Conservation (phyloP, 495 filamentous ascomycete genomes). For the Daldinia concentrica region DNA sequence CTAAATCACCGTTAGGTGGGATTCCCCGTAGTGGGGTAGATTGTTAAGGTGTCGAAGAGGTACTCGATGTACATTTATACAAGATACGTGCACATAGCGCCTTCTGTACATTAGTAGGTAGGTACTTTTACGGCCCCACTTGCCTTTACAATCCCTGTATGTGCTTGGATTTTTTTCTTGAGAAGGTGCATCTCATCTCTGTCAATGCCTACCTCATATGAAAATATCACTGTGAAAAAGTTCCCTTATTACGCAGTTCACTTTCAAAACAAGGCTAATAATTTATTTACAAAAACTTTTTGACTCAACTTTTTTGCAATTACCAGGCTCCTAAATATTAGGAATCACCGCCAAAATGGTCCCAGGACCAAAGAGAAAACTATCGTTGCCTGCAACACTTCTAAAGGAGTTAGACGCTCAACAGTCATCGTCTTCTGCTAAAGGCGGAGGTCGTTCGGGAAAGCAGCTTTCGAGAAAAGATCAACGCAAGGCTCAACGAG, state of each 20-base stretch:
- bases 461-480: conserved; percentile 57
- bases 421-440: conserved; percentile 17
- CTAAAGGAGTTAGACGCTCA: conserved; percentile 45
- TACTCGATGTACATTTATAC: not conserved
- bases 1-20: not conserved
- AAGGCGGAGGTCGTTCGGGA: conserved; percentile 26
- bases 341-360: conserved; percentile 22
- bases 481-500: conserved; percentile 59
- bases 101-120: too few relatives aligned
- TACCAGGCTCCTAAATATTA: not conserved
- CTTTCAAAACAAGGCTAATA: not conserved
- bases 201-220: not conserved
- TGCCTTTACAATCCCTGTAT: not conserved
- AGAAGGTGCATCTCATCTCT: not conserved
- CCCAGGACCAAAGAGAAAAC: conserved; percentile 32
- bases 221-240: not conserved
- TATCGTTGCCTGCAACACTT: conserved; percentile 40
- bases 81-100: not conserved
- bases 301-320: not conserved
- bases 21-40: conserved; percentile 4
- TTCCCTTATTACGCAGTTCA: not conserved
- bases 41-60: not conserved
- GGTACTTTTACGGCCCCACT: not conserved
- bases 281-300: not conserved
- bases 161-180: not conserved